A percentile compares a stretch with the other conserved stretches of the same genome.
Evolutionary conservation across 345 rosid species (phyloP).

Genomic region (Microthlaspi erraticum): DNA sequence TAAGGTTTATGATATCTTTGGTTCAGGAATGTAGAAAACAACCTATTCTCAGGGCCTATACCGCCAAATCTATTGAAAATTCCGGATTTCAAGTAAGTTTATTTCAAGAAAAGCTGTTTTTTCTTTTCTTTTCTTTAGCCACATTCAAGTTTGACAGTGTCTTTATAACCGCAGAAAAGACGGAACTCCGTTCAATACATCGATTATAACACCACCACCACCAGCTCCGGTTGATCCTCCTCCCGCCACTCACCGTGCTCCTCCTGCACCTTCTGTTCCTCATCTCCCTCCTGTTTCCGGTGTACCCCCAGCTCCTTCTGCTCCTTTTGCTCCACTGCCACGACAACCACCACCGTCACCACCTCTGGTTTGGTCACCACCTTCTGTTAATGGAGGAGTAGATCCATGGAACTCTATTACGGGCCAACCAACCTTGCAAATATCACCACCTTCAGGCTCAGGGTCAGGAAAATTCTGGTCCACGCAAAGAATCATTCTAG

Average conservation of each 20-base stretch:
- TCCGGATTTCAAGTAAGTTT: conserved; percentile 75
- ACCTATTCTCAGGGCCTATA: conserved; percentile 88
- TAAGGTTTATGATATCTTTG: conserved; percentile 23
- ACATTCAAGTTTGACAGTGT: conserved; percentile 10
- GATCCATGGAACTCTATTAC: conserved; percentile 40
- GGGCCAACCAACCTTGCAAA: conserved; percentile 49
- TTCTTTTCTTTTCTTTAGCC: neutral
- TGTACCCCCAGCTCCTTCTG: conserved; percentile 58
- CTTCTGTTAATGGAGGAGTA: conserved; percentile 41
- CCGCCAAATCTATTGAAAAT: conserved; percentile 65
- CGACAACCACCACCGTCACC: conserved; percentile 55
- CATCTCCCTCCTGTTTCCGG: conserved; percentile 44
- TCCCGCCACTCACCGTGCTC: conserved; percentile 56
- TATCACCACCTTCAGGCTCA: conserved; percentile 48
- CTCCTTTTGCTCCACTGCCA: conserved; percentile 55
- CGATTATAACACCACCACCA: conserved; percentile 71
- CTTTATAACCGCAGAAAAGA: conserved; percentile 65
- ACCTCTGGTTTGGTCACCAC: conserved; percentile 49
- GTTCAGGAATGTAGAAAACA: conserved; percentile 78
- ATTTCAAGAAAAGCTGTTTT: neutral
- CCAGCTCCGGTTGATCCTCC: conserved; percentile 54
- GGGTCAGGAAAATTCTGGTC: conserved; percentile 49
- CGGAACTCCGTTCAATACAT: conserved; percentile 92
- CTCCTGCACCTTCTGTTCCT: conserved; percentile 58
- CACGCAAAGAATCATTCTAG: conserved; percentile 48